These are phyloP conservation scores for Pseudonitzschia multiseries DNA, from an alignment of 108 stramenopile genomes.

Conservation along the genomic window DNA sequence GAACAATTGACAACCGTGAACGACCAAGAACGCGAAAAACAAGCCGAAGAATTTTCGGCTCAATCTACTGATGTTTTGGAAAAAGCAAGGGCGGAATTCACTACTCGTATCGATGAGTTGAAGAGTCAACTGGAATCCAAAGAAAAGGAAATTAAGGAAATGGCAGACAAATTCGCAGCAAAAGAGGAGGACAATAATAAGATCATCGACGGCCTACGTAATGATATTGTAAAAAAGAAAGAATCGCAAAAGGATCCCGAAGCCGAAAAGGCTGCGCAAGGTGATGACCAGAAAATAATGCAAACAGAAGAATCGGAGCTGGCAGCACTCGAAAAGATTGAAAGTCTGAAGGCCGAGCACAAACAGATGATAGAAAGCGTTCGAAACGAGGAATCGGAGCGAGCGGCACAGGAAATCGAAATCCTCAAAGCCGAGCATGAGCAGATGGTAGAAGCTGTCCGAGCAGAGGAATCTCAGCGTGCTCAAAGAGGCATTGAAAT, in stretches of 20 bases:
- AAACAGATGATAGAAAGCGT: neutral
- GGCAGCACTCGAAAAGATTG: neutral
- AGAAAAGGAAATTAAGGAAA: slow-evolving; percentile 1
- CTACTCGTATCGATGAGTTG: neutral
- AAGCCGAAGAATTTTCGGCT: neutral
- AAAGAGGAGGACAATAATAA: neutral
- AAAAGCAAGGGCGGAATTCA: neutral
- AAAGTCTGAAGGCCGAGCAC: neutral
- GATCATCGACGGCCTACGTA: neutral
- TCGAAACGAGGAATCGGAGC: neutral
- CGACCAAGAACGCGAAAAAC: neutral
- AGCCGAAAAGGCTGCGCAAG: neutral
- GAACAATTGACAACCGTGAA: neutral
- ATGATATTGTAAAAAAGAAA: neutral
- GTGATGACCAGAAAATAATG: neutral
- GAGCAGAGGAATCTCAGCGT: slow-evolving; percentile 2
- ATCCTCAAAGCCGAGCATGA: neutral
- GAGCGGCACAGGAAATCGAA: neutral
- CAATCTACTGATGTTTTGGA: neutral
- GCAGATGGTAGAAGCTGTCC: slow-evolving; percentile 18
- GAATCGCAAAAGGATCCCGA: neutral
- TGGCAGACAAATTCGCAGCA: neutral
- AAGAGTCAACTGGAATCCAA: neutral
- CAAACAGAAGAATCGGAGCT: neutral
- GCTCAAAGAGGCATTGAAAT: neutral